Conservation (phyloP, 129 eudicot genomes). For the Lactuca sativa region DNA sequence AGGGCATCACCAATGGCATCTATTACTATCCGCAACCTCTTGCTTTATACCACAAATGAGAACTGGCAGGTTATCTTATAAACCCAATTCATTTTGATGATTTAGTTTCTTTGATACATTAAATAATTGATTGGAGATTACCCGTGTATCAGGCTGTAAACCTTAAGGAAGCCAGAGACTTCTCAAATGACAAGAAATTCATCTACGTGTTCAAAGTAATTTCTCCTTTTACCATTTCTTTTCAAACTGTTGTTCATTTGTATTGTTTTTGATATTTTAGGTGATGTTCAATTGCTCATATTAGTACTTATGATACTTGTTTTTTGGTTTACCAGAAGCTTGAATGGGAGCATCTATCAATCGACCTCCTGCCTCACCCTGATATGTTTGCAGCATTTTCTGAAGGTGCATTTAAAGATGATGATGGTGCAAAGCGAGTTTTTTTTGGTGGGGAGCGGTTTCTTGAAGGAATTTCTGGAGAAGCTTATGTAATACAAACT, state of each 20-base stretch:
- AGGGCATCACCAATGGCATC: slow-evolving; percentile 99
- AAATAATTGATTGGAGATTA: slow-evolving; percentile 23
- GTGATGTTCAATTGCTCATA: neutral
- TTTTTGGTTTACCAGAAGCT: slow-evolving; percentile 72
- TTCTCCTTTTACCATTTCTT: slow-evolving; percentile 17
- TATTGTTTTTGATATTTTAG: slow-evolving; percentile 12
- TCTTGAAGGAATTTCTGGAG: slow-evolving; percentile 96
- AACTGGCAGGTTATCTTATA: slow-evolving; percentile 76
- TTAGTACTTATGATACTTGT: slow-evolving; percentile 22
- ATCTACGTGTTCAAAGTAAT: slow-evolving; percentile 91
- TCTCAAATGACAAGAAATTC: slow-evolving; percentile 72
- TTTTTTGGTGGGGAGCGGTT: slow-evolving; percentile 98
- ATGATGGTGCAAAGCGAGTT: slow-evolving; percentile 91
- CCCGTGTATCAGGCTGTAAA: slow-evolving; percentile 68
- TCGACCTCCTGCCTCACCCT: slow-evolving; percentile 98
- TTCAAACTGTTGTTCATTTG: slow-evolving; percentile 1
- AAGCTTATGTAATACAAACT: slow-evolving; percentile 79
- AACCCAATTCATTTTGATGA: slow-evolving; percentile 5
- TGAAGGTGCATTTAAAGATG: slow-evolving; percentile 79
- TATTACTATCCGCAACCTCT: slow-evolving; percentile 85
- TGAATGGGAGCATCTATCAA: slow-evolving; percentile 91
- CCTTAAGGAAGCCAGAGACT: slow-evolving; percentile 96
- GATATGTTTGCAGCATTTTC: slow-evolving; percentile 83
- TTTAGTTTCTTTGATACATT: slow-evolving; percentile 21
- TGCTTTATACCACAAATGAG: slow-evolving; percentile 87